Evolutionary conservation across 176 grass and related monocot genomes (phyloP).

Genomic region (Bonia amplexicaulis): DNA sequence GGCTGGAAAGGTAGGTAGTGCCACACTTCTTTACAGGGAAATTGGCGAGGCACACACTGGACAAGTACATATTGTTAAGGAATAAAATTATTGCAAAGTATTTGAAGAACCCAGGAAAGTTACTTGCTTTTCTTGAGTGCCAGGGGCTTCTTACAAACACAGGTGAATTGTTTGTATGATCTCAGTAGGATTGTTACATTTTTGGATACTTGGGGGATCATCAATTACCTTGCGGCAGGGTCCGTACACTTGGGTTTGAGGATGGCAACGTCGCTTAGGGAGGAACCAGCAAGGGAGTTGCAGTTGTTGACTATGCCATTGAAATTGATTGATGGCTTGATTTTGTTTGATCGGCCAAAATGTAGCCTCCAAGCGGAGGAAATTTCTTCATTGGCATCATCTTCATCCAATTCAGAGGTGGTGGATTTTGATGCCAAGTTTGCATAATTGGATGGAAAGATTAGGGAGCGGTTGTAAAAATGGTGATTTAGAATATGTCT

Average conservation of each 20-base stretch:
- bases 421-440: slow-evolving; percentile 46
- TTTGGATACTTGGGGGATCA: slow-evolving; percentile 92
- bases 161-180: slow-evolving; percentile 38
- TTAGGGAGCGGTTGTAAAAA: slow-evolving; percentile 48
- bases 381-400: slow-evolving; percentile 35
- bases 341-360: slow-evolving; percentile 91
- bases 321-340: slow-evolving; percentile 85
- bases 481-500: no score
- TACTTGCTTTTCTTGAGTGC: slow-evolving; percentile 70
- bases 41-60: slow-evolving; percentile 51
- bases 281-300: slow-evolving; percentile 61
- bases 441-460: slow-evolving; percentile 65
- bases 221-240: slow-evolving; percentile 76
- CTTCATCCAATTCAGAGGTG: slow-evolving; percentile 27
- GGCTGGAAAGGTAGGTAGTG: slow-evolving; percentile 83
- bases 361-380: slow-evolving; percentile 65
- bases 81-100: slow-evolving; percentile 86
- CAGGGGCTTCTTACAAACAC: no score
- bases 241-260: slow-evolving; percentile 62
- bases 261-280: slow-evolving; percentile 68
- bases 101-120: slow-evolving; percentile 61
- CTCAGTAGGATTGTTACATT: slow-evolving; percentile 84
- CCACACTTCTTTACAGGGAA: slow-evolving; percentile 79
- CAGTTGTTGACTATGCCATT: slow-evolving; percentile 63
- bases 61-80: slow-evolving; percentile 63